These are phyloP conservation scores for Scedosporium minutisporum DNA, from an alignment of 2,329 filamentous ascomycete species.

Conservation along the genomic window DNA sequence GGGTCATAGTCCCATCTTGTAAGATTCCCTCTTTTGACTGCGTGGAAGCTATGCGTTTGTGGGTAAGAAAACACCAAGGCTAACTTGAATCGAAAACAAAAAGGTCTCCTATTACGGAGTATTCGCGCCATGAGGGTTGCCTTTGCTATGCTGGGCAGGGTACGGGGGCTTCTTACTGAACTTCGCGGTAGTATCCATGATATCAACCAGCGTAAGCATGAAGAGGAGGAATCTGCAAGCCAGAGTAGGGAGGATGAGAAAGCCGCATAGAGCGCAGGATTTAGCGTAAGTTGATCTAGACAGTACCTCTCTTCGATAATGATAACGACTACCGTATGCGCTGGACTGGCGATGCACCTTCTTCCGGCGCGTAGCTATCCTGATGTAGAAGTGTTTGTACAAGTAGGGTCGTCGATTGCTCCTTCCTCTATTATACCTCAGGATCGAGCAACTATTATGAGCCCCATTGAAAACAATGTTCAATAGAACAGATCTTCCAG, in stretches of 20 bases:
- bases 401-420: too few species aligned
- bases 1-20: slow-evolving; percentile 48
- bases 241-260: background rate
- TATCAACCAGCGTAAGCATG: background rate
- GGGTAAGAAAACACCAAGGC: background rate
- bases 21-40: slow-evolving; percentile 18
- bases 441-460: too few species aligned
- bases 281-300: too few species aligned
- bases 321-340: too few species aligned
- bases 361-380: too few species aligned
- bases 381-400: too few species aligned
- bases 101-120: slow-evolving; percentile 4
- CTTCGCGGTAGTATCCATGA: background rate
- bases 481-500: too few species aligned
- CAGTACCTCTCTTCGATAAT: too few species aligned
- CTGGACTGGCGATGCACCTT: too few species aligned
- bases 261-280: background rate
- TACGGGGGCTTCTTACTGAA: background rate
- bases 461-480: too few species aligned
- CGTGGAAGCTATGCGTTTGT: background rate
- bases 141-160: background rate
- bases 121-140: slow-evolving; percentile 5
- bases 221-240: background rate
- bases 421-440: too few species aligned
- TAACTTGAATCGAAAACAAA: background rate